Percentiles rank a stretch among this genome's conserved stretches.
Conservation (phyloP, 306 rosid genomes). For the Pyrus betulifolia region DNA sequence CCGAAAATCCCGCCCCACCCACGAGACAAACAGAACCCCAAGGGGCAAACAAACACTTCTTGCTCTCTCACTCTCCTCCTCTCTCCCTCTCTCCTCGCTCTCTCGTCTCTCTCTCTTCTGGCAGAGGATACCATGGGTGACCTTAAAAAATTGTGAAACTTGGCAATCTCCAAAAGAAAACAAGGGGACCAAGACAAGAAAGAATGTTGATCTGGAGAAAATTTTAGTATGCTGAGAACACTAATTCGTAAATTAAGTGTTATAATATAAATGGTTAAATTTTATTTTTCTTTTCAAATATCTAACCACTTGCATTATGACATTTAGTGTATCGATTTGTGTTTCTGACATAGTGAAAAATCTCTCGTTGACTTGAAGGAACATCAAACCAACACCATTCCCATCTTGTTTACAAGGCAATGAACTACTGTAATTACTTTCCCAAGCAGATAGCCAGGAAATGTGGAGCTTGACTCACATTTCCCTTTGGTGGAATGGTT, state of each 20-base stretch:
- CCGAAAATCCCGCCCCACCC: too few species aligned
- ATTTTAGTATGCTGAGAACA: too few species aligned
- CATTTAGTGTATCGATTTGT: too few species aligned
- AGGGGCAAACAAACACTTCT: not conserved
- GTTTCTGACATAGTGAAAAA: too few species aligned
- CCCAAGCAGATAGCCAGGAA: not conserved
- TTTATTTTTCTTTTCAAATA: too few species aligned
- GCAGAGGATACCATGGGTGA: slow-evolving; percentile 25
- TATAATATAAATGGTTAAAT: too few species aligned
- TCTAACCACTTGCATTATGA: too few species aligned
- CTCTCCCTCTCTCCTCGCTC: not conserved
- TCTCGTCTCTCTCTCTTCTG: not conserved
- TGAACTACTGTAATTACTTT: not conserved
- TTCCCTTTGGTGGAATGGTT: not conserved
- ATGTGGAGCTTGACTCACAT: not conserved
- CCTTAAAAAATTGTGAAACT: slow-evolving; percentile 21
- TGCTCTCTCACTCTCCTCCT: not conserved
- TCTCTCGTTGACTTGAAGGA: not conserved
- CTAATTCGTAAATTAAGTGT: too few species aligned
- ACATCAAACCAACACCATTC: slow-evolving; percentile 3
- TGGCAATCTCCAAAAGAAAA: not conserved
- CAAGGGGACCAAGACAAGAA: not conserved
- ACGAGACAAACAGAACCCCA: not conserved
- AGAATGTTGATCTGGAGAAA: not conserved
- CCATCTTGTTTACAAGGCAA: not conserved